These are phyloP conservation scores for Phialemoniopsis sp. DNA, from an alignment of 2,329 filamentous ascomycete species.

Conservation along the genomic window DNA sequence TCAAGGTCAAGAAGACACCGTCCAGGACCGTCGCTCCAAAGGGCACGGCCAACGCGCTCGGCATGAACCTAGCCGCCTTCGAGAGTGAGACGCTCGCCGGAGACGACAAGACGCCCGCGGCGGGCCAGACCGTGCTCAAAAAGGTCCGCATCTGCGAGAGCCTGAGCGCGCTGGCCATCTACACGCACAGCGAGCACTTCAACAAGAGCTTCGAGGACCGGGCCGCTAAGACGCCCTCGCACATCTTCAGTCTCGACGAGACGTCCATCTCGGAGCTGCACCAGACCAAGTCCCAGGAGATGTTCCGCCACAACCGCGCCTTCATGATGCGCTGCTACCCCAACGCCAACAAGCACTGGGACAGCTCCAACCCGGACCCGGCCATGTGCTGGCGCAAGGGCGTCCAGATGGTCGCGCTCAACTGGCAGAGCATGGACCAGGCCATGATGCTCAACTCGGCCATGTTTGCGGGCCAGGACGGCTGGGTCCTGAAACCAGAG, in stretches of 20 bases:
- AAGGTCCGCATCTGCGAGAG: constrained; percentile 59
- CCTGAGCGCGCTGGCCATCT: constrained; percentile 74
- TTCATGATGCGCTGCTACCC: constrained; percentile 94
- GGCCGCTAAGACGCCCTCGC: constrained; percentile 51
- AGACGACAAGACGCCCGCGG: constrained; percentile 27
- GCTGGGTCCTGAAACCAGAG: constrained; percentile 81
- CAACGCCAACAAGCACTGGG: constrained; percentile 63
- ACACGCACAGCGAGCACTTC: constrained; percentile 83
- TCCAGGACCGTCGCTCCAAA: constrained; percentile 16
- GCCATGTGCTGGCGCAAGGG: constrained; percentile 88
- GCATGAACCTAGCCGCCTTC: constrained; percentile 23
- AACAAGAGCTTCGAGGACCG: constrained; percentile 61
- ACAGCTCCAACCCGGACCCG: constrained; percentile 93
- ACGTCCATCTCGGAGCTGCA: constrained; percentile 60
- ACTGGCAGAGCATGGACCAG: constrained; percentile 88
- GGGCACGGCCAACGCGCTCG: constrained; percentile 18
- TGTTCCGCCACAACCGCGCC: constrained; percentile 83
- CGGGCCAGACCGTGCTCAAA: constrained; percentile 31
- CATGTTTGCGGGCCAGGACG: constrained; percentile 86
- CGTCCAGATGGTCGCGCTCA: constrained; percentile 52
- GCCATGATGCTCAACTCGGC: constrained; percentile 96
- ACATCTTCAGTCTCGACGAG: constrained; percentile 89
- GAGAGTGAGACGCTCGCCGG: constrained; percentile 30
- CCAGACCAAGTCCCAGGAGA: constrained; percentile 62
- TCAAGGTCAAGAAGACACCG: constrained; percentile 69